These are phyloP conservation scores for Amyloporia xantha DNA, from an alignment of 768 basidiomycete species.

Conservation along the genomic window DNA sequence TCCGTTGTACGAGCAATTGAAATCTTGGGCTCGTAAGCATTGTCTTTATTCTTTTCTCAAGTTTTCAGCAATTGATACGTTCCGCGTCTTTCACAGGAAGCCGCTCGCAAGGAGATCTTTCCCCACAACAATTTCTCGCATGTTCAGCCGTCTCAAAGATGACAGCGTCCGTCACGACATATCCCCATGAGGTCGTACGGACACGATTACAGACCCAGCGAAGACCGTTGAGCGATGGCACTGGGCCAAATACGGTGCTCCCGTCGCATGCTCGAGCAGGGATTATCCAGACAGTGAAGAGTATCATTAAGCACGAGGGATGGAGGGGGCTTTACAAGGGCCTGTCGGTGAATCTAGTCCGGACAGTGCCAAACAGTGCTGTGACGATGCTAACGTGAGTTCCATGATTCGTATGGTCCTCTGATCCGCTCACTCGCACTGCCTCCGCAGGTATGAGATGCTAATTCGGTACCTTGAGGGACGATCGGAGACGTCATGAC, in stretches of 20 bases:
- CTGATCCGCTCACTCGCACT: constrained; percentile 1
- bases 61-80: no score
- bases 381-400: constrained; percentile 92
- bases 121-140: constrained; percentile 61
- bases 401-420: background rate
- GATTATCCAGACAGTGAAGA: constrained; percentile 64
- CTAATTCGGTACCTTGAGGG: constrained; percentile 22
- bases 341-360: constrained; percentile 84
- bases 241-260: constrained; percentile 40
- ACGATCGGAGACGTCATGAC: constrained; percentile 12
- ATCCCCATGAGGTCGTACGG: constrained; percentile 98
- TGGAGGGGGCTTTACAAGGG: constrained; percentile 91
- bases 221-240: constrained; percentile 48
- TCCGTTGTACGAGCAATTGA: constrained; percentile 91
- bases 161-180: constrained; percentile 91
- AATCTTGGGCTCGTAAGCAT: constrained; percentile 77
- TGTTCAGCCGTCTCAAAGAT: constrained; percentile 96
- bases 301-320: constrained; percentile 76
- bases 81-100: background rate
- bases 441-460: constrained; percentile 24
- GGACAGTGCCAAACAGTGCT: constrained; percentile 94
- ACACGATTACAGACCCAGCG: constrained; percentile 90
- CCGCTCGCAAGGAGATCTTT: constrained; percentile 40
- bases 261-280: constrained; percentile 52
- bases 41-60: background rate